phyloP scores from a whole-genome alignment of 2,329 filamentous ascomycete genomes.

The Colletotrichum sublineola region DNA sequence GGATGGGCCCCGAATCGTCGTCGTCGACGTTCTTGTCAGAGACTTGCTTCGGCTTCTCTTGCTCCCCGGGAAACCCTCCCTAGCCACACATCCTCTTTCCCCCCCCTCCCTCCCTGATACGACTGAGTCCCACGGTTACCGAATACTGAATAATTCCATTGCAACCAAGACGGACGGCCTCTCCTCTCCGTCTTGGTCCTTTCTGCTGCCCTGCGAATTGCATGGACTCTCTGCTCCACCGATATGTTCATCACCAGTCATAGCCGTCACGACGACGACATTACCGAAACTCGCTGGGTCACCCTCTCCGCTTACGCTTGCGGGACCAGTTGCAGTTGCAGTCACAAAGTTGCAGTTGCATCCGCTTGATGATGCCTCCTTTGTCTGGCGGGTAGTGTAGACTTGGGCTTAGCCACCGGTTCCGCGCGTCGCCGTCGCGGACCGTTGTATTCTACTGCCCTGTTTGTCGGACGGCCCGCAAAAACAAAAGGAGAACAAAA shows the following conservation, averaged over 20 bases:
- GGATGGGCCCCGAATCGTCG: slow-evolving; percentile 4
- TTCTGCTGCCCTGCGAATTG: not conserved
- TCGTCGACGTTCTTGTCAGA: slow-evolving; percentile 48
- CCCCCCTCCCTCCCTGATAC: not conserved
- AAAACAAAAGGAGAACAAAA: not conserved
- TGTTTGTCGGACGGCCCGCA: slow-evolving; percentile 20
- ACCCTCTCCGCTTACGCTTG: not conserved
- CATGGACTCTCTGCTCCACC: slow-evolving; percentile 12
- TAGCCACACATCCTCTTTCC: not conserved
- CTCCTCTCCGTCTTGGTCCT: not conserved
- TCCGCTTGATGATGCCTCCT: slow-evolving; percentile 24
- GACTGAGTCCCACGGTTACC: not conserved
- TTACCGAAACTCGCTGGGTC: not conserved
- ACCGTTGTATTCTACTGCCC: not conserved
- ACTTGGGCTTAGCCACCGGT: slow-evolving; percentile 10
- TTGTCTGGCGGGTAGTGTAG: not conserved
- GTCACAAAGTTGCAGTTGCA: slow-evolving; percentile 23
- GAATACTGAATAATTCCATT: not conserved
- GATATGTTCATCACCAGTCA: not conserved
- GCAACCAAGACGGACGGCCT: not conserved
- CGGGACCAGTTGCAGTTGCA: slow-evolving; percentile 27
- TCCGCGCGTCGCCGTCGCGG: not conserved
- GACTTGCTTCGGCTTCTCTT: slow-evolving; percentile 56
- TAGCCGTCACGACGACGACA: slow-evolving; percentile 7
- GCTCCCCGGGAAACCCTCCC: slow-evolving; percentile 43